Evolutionary conservation across 2,329 filamentous ascomycete genomes (phyloP).

Genomic region (Thielaviopsis populi): DNA sequence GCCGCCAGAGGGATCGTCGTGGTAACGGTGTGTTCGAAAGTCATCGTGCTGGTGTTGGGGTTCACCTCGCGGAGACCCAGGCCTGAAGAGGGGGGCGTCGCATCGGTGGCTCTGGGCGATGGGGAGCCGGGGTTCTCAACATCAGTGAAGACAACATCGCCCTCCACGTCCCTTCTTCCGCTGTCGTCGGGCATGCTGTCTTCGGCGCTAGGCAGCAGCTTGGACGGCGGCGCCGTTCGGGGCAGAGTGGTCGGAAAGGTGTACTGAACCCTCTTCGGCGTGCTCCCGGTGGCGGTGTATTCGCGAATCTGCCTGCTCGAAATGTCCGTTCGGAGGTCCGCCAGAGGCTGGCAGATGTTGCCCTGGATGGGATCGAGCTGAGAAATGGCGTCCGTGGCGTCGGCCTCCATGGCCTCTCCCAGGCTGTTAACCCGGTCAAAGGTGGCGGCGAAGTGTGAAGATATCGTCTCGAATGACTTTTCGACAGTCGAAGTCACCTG

Average conservation of each 20-base stretch:
- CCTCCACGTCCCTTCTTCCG: conserved; percentile 25
- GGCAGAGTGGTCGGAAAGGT: conserved; percentile 67
- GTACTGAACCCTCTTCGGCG: conserved; percentile 69
- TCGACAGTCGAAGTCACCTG: conserved; percentile 53
- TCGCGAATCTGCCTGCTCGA: conserved; percentile 51
- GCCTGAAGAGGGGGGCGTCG: conserved; percentile 20
- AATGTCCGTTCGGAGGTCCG: conserved; percentile 56
- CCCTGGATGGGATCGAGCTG: conserved; percentile 45
- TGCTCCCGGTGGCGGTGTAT: conserved; percentile 72
- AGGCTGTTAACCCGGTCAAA: conserved; percentile 53
- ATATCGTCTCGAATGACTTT: conserved; percentile 54
- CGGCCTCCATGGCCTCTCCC: conserved; percentile 49
- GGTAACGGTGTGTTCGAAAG: conserved; percentile 11
- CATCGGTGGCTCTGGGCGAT: conserved; percentile 6
- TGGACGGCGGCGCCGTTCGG: conserved; percentile 43
- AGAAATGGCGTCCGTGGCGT: conserved; percentile 42
- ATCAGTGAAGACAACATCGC: conserved; percentile 31
- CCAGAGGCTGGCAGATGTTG: conserved; percentile 52
- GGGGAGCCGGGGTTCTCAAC: conserved; percentile 19
- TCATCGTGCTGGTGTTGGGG: conserved; percentile 26
- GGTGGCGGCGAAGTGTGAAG: conserved; percentile 52
- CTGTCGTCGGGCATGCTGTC: conserved; percentile 19
- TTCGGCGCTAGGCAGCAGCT: conserved; percentile 30
- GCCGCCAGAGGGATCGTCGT: conserved; percentile 11
- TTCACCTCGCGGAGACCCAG: conserved; percentile 41